A percentile compares a stretch with the other conserved stretches of the same genome.
These are phyloP conservation scores for Eleusine indica DNA, from an alignment of 176 grass and related monocot genomes.

Conservation along the genomic window DNA sequence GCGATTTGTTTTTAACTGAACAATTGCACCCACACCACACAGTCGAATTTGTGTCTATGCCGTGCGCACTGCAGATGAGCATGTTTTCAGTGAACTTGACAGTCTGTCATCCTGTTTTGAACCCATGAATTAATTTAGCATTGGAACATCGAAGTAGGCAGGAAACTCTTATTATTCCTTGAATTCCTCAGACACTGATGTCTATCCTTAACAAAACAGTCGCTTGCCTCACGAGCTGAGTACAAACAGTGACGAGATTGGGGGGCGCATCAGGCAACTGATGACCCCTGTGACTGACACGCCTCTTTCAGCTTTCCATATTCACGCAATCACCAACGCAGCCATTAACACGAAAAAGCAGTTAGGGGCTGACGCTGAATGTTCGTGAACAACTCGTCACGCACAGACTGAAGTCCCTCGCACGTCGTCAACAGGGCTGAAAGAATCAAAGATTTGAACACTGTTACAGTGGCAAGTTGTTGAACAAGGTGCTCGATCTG, in stretches of 20 bases:
- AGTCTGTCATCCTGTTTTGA: too few species aligned
- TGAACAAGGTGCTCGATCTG: not conserved
- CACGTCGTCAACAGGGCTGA: not conserved
- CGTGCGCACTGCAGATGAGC: too few species aligned
- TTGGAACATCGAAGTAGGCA: too few species aligned
- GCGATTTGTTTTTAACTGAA: too few species aligned
- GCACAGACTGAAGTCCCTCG: not conserved
- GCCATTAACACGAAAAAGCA: not conserved
- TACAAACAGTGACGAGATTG: not conserved
- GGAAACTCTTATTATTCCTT: too few species aligned
- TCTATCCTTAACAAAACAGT: not conserved
- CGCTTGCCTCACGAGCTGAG: not conserved
- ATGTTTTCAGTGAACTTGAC: too few species aligned
- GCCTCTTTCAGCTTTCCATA: conserved; percentile 26
- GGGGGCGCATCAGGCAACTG: not conserved
- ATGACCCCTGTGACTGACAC: too few species aligned
- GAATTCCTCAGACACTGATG: too few species aligned
- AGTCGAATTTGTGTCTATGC: too few species aligned
- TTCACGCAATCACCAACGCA: not conserved
- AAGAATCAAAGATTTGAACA: not conserved
- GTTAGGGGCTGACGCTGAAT: not conserved
- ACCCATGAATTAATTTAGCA: too few species aligned
- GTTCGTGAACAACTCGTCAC: not conserved
- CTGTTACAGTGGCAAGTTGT: not conserved
- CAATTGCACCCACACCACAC: too few species aligned